Base-by-base conservation (phyloP, 2,329 filamentous ascomycete species). In the Ophiostoma perfectum region DNA sequence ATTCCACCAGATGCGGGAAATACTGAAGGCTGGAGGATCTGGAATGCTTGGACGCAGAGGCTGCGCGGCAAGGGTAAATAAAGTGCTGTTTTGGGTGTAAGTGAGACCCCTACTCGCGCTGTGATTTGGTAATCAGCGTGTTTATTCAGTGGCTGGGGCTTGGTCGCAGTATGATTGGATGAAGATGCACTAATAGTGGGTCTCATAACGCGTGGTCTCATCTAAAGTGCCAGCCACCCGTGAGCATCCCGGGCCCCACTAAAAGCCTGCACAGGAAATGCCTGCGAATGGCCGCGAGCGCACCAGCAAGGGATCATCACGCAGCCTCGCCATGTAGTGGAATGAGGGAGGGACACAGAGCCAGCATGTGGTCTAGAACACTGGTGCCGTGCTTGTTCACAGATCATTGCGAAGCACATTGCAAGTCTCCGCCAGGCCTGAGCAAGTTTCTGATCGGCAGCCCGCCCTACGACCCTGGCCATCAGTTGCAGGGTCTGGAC, bases 151-250 rank as follows among this genome's bases (percentile, higher is more conserved):
- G 63, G 63, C 63, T 64, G 63, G 63, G 8, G 18, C 2, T 2
- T 3, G 8, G 42, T 63, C 2, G 6, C 6, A 9, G 42, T 63
- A 18, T 7, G 38, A 18, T 63, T 63, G 60, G 60, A 8, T 44
- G 3, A 2, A 0, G 0, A 3, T 0, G 2, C 27, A 5, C 4
- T 36, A 14, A 16, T 39, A 16, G 3, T 38, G 55, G 55, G 9
- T 3, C 9, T 1, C 3, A 11, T 12, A 60, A 55, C 49, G 49
- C 49, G 49, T 36, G 49, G 55, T 60, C 55, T 60, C 55, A 60
- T 38, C 2, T 60, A 16, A 60, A 60, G 18, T 27, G 27, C 67
- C 67, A 68, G 64, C 67, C 67, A 63, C 67, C 55, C 36, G 36
- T 14, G 38, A 52, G 41, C 41, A 68, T 16, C 7, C 4, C 3